Percentiles rank a stretch among this genome's conserved stretches.
Conservation (phyloP, 345 rosid species). For the Syzygium jambos region DNA sequence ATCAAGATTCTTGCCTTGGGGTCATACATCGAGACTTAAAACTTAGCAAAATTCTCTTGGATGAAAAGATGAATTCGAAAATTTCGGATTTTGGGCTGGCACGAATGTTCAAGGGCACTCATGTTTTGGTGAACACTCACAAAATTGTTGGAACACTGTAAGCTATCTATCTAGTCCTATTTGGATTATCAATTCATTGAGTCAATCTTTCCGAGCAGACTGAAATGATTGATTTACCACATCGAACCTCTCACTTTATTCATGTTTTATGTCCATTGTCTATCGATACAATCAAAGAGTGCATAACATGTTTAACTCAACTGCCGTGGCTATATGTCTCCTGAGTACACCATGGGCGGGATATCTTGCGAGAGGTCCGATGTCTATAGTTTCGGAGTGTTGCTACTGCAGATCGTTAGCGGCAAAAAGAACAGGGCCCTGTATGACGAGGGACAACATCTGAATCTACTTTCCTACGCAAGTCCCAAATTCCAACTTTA, state of each 20-base stretch:
- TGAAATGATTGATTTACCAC: neutral
- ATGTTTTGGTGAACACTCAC: neutral
- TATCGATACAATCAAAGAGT: neutral
- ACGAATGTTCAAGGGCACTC: conserved; percentile 7
- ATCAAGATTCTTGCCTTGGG: conserved; percentile 22
- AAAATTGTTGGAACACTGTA: conserved; percentile 22
- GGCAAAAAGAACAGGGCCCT: neutral
- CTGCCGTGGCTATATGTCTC: conserved; percentile 11
- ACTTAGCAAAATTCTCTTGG: conserved; percentile 19
- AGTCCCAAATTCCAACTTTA: neutral
- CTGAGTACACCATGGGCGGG: conserved; percentile 8
- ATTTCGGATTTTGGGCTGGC: conserved; percentile 37
- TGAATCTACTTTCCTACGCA: conserved; percentile 5
- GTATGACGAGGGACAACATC: neutral
- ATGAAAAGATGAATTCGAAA: conserved; percentile 20
- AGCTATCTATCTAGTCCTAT: neutral
- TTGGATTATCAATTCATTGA: neutral
- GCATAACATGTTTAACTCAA: neutral
- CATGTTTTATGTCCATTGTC: neutral
- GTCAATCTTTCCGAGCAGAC: neutral
- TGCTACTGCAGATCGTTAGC: conserved; percentile 13
- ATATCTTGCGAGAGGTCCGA: neutral
- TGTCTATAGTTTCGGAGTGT: conserved; percentile 13
- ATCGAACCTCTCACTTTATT: neutral
- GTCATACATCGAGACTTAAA: conserved; percentile 35